Percentiles rank a stretch among this genome's conserved stretches.
phyloP scores from a whole-genome alignment of 1,284 basidiomycete species.

The Cryptococcus amylolentus region DNA sequence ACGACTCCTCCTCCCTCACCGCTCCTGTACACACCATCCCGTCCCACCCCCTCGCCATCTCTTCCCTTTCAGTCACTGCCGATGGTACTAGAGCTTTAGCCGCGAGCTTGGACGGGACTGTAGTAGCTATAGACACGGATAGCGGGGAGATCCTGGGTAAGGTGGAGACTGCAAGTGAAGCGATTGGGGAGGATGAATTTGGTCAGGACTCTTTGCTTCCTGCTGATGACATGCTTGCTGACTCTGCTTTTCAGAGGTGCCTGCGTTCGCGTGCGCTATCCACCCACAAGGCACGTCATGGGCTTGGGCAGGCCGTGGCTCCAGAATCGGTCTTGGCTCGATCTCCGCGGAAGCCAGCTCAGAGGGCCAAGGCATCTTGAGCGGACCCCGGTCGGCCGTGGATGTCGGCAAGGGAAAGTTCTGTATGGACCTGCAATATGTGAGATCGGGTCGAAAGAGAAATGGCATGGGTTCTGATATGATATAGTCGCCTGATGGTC shows the following conservation, averaged over 20 bases:
- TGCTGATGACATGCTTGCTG: constrained; percentile 4
- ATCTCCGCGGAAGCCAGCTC: constrained; percentile 50
- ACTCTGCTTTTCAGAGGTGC: constrained; percentile 16
- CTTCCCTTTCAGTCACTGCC: constrained; percentile 64
- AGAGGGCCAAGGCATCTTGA: constrained; percentile 55
- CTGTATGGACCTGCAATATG: constrained; percentile 73
- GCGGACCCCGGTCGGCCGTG: constrained; percentile 51
- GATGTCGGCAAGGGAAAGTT: constrained; percentile 72
- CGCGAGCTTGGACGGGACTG: constrained; percentile 76
- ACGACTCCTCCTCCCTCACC: constrained; percentile 53
- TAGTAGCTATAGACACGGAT: constrained; percentile 65
- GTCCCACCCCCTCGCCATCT: constrained; percentile 69
- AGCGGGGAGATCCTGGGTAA: constrained; percentile 60
- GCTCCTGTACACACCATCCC: constrained; percentile 62
- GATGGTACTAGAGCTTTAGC: constrained; percentile 65
- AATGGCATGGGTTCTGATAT: neutral
- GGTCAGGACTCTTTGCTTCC: constrained; percentile 55
- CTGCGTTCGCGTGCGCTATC: constrained; percentile 76
- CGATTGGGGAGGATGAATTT: constrained; percentile 59
- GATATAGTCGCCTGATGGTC: constrained; percentile 76
- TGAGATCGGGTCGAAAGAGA: constrained; percentile 51
- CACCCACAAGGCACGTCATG: constrained; percentile 68
- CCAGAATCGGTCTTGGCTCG: constrained; percentile 56
- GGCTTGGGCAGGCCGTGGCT: constrained; percentile 71
- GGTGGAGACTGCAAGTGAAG: constrained; percentile 66